Conservation (phyloP, 2,329 filamentous ascomycete genomes). For the Leptographium flavum region DNA sequence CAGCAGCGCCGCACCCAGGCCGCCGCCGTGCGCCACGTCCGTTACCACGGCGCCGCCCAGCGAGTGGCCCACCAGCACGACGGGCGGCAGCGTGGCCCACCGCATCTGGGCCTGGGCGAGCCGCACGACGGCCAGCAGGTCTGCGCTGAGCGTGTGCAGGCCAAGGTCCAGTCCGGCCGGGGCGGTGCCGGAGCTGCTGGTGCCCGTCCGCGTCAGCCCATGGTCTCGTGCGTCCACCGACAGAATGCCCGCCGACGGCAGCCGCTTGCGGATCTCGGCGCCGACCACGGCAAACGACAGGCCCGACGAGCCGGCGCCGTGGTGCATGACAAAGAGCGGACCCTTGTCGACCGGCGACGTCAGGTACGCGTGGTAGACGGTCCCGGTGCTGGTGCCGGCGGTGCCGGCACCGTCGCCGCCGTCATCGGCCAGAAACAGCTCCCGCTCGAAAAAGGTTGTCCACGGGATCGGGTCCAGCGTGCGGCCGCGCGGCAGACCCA, state of each 20-base stretch:
- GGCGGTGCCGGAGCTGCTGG: not conserved
- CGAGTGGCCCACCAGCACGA: slow-evolving; percentile 81
- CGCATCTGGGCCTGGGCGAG: slow-evolving; percentile 53
- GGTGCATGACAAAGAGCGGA: slow-evolving; percentile 84
- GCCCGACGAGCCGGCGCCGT: slow-evolving; percentile 86
- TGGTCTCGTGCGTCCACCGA: slow-evolving; percentile 80
- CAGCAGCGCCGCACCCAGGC: slow-evolving; percentile 48
- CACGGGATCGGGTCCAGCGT: slow-evolving; percentile 58
- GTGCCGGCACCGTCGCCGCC: no score
- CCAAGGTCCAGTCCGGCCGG: slow-evolving; percentile 47
- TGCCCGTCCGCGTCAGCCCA: slow-evolving; percentile 43
- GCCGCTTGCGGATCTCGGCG: slow-evolving; percentile 58
- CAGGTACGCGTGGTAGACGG: slow-evolving; percentile 74
- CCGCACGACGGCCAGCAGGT: slow-evolving; percentile 56
- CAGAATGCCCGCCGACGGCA: slow-evolving; percentile 72
- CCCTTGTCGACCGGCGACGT: slow-evolving; percentile 63
- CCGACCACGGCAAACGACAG: slow-evolving; percentile 79
- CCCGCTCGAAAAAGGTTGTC: slow-evolving; percentile 83
- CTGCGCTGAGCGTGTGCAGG: slow-evolving; percentile 56
- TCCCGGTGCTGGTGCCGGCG: slow-evolving; percentile 23
- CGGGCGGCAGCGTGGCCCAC: slow-evolving; percentile 59
- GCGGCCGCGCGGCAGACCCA: slow-evolving; percentile 37
- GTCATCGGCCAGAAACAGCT: slow-evolving; percentile 61
- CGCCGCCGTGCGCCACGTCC: slow-evolving; percentile 56
- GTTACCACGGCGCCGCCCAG: slow-evolving; percentile 86